These are phyloP conservation scores for Leccinum rimulosum DNA, from an alignment of 768 basidiomycete genomes.

Conservation along the genomic window DNA sequence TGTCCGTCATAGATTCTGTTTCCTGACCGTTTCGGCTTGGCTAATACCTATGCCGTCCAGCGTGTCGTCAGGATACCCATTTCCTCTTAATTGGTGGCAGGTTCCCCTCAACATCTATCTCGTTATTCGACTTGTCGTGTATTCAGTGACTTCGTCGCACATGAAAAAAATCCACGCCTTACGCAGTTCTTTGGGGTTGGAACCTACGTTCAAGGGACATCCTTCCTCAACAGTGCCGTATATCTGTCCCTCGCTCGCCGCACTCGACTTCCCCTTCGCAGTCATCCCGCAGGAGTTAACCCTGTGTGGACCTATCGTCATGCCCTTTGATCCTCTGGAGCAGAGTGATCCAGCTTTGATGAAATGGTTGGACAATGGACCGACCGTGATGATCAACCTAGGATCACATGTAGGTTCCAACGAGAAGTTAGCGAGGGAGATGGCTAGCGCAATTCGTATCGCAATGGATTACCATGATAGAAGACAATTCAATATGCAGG, in stretches of 20 bases:
- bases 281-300: constrained; percentile 7
- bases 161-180: not conserved
- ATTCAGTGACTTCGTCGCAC: not conserved
- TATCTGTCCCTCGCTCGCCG: constrained; percentile 4
- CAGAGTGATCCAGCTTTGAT: no score
- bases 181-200: constrained; percentile 7
- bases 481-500: not conserved
- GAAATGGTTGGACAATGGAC: no score
- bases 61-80: constrained; percentile 6
- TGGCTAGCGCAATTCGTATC: constrained; percentile 8
- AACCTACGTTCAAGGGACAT: not conserved
- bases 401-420: constrained; percentile 4
- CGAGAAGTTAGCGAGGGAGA: not conserved
- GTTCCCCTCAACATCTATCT: not conserved
- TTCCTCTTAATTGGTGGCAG: constrained; percentile 19
- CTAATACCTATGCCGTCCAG: not conserved
- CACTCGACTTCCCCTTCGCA: not conserved
- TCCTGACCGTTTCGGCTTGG: not conserved
- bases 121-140: not conserved
- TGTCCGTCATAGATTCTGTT: not conserved
- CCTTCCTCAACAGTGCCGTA: not conserved
- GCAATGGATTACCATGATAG: constrained; percentile 4
- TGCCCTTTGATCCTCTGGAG: no score
- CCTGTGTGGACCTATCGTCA: constrained; percentile 9
- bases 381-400: not conserved